Conservation (phyloP, 2,329 filamentous ascomycete species). For the Sclerotinia minor region DNA sequence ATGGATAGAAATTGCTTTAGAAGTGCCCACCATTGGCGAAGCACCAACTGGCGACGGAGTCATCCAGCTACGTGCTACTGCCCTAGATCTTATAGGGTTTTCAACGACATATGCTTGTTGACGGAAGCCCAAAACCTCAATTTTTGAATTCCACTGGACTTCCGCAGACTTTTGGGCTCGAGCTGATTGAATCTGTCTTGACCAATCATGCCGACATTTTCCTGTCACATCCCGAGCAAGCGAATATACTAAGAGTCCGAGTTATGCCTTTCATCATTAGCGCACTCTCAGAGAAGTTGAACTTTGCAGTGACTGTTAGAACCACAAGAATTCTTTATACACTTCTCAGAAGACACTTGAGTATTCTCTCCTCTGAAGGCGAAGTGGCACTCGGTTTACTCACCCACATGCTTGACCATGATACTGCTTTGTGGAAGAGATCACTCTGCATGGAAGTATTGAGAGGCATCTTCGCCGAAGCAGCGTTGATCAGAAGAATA, state of each 20-base stretch:
- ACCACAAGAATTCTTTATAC: conserved; percentile 81
- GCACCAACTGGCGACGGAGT: conserved; percentile 65
- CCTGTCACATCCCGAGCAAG: conserved; percentile 74
- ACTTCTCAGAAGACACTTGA: conserved; percentile 74
- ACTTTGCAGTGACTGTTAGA: conserved; percentile 80
- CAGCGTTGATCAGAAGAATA: conserved; percentile 73
- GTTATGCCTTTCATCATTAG: conserved; percentile 83
- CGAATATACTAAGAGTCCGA: conserved; percentile 71
- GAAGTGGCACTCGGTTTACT: conserved; percentile 79
- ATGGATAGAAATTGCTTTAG: conserved; percentile 43
- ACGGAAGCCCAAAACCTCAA: conserved; percentile 79
- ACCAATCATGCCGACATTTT: conserved; percentile 84
- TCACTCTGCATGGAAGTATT: conserved; percentile 91
- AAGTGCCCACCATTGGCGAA: conserved; percentile 62
- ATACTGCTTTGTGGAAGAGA: conserved; percentile 81
- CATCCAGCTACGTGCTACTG: conserved; percentile 69
- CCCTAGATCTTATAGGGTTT: conserved; percentile 81
- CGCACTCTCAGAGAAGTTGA: conserved; percentile 72
- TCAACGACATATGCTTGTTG: conserved; percentile 86
- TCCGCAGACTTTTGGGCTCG: conserved; percentile 79
- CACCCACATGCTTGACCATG: conserved; percentile 85
- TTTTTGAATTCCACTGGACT: conserved; percentile 79
- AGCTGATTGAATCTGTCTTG: conserved; percentile 88
- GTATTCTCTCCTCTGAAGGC: conserved; percentile 73
- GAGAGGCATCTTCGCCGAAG: conserved; percentile 79